Conservation (phyloP, 2,329 filamentous ascomycete species). For the Penicillium sp. region DNA sequence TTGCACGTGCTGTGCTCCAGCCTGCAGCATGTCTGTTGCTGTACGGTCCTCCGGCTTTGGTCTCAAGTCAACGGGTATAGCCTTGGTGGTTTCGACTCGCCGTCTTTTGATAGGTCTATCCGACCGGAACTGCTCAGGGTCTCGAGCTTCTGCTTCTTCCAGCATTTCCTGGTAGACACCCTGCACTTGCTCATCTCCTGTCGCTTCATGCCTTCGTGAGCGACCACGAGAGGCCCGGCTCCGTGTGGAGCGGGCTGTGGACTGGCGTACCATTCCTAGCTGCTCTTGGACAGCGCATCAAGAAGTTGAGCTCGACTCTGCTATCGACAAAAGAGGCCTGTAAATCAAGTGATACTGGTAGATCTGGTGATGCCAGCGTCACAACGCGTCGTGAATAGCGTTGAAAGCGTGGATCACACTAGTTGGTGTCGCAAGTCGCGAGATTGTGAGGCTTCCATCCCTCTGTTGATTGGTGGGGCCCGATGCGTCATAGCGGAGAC, state of each 20-base stretch:
- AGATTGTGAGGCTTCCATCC: constrained; percentile 6
- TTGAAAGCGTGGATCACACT: neutral
- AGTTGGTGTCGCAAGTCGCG: too few species aligned
- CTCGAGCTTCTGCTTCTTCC: constrained; percentile 39
- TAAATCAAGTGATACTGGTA: too few species aligned
- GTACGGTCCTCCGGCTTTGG: constrained; percentile 8
- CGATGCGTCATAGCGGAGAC: constrained; percentile 18
- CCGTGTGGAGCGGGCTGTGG: constrained; percentile 16
- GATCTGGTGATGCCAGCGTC: too few species aligned
- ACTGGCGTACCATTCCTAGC: constrained; percentile 23
- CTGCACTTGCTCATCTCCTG: constrained; percentile 31
- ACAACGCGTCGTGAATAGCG: too few species aligned
- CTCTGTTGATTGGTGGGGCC: constrained; percentile 13
- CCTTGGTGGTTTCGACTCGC: constrained; percentile 32
- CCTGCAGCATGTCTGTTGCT: neutral
- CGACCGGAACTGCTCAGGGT: constrained; percentile 23
- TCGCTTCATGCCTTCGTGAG: constrained; percentile 9
- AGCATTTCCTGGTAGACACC: constrained; percentile 45
- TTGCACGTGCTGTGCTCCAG: constrained; percentile 24
- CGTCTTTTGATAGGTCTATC: constrained; percentile 39
- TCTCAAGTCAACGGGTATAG: constrained; percentile 4
- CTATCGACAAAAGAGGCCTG: neutral
- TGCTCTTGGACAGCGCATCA: too few species aligned
- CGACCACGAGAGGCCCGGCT: constrained; percentile 11
- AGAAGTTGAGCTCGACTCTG: too few species aligned